A percentile compares a stretch with the other conserved stretches of the same genome.
Evolutionary conservation across 331 rosid genomes (phyloP).

Genomic region (Cydonia oblonga): DNA sequence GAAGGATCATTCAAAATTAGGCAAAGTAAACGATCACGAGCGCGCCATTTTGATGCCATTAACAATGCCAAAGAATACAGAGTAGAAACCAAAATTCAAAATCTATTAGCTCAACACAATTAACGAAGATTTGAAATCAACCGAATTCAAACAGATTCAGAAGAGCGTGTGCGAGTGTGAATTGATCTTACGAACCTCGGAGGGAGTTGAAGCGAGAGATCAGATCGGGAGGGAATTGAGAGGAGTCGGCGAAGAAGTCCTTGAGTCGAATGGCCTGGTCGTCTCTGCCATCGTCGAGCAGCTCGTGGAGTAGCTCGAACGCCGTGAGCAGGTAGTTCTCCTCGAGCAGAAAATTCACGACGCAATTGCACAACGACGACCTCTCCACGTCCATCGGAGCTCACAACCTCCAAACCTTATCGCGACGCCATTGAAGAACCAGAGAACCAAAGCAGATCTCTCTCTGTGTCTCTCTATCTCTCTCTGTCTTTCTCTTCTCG

Average conservation of each 20-base stretch:
- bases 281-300: slow-evolving; percentile 81
- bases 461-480: slow-evolving; percentile 10
- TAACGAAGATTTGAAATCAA: neutral
- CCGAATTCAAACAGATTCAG: neutral
- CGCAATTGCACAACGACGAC: slow-evolving; percentile 96
- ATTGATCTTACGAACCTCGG: slow-evolving; percentile 32
- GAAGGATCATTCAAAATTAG: neutral
- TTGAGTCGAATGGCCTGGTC: slow-evolving; percentile 93
- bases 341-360: slow-evolving; percentile 81
- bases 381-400: slow-evolving; percentile 69
- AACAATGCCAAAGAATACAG: neutral
- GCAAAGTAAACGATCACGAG: neutral
- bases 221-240: slow-evolving; percentile 75
- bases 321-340: slow-evolving; percentile 89
- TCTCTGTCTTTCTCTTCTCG: too few relatives aligned
- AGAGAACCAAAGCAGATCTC: slow-evolving; percentile 9
- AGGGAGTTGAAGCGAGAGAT: slow-evolving; percentile 82
- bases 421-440: slow-evolving; percentile 26
- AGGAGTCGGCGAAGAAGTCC: slow-evolving; percentile 59
- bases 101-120: neutral
- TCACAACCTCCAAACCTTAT: neutral
- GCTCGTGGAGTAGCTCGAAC: slow-evolving; percentile 99
- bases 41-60: neutral
- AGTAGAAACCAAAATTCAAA: neutral
- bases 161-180: neutral